phyloP scores from a whole-genome alignment of 345 rosid species.

The Brassica cretica region DNA sequence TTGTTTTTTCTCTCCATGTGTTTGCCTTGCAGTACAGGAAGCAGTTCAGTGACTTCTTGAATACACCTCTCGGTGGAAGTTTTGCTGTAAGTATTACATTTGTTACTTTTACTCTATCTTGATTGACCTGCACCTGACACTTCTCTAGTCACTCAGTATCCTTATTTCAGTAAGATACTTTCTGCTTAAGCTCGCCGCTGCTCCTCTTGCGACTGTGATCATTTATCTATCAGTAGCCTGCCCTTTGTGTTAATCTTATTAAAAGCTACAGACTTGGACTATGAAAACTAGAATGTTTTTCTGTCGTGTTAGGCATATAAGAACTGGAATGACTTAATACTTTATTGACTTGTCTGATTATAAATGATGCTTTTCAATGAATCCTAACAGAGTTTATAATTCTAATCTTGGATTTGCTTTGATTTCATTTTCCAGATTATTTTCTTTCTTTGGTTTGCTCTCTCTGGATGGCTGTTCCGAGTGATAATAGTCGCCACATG shows the following conservation, averaged over 20 bases:
- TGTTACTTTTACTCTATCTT: too few species aligned
- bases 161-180: neutral
- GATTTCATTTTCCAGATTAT: slow-evolving; percentile 51
- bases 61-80: slow-evolving; percentile 77
- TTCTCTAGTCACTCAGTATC: too few species aligned
- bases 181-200: neutral
- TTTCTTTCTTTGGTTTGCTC: slow-evolving; percentile 89
- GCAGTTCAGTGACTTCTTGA: slow-evolving; percentile 64
- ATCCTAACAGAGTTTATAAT: neutral
- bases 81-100: slow-evolving; percentile 58
- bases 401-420: slow-evolving; percentile 1
- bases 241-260: neutral
- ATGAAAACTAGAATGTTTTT: neutral
- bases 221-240: neutral
- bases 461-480: slow-evolving; percentile 96
- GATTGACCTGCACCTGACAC: too few species aligned
- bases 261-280: neutral
- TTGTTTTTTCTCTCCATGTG: neutral
- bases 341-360: neutral
- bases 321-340: too few species aligned
- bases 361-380: slow-evolving; percentile 5
- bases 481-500: slow-evolving; percentile 66
- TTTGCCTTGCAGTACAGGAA: slow-evolving; percentile 74
- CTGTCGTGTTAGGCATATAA: neutral
- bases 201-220: too few species aligned